Evolutionary conservation across 441 rosid genomes (phyloP), one percentile per base, ranked within the genome.

Genomic region (Arabidopsis lyrata): DNA sequence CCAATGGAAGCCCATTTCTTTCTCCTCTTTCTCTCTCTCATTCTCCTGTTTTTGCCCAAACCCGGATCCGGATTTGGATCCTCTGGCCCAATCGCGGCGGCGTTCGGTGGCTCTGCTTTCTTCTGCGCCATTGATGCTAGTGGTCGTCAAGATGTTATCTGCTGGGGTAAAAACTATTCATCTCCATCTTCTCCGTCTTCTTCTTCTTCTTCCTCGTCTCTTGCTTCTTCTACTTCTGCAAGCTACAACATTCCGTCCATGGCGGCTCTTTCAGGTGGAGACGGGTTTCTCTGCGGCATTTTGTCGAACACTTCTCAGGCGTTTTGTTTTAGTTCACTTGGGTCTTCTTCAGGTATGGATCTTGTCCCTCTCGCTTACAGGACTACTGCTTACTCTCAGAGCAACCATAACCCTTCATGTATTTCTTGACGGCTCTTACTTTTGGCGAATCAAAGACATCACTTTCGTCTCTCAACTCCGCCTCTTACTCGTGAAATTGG

Each of bases 91-190:
- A 85, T 91, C 67, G 84, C 96, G 3, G 93, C 97, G 2, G 85
- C 96, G 0, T 93, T 90, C 36, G 97, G 97, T 12, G 76, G 49
- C 34, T 66, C 76, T 77, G 80, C 72, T 71, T 89, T 93, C 86
- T 93, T 90, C 77, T 93, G 98, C 70, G 95, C 98, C 83, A 92
- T 92, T 63, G 95, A 90, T 64, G 98, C 98, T 58, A 82, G 96
- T 59, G 97, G 98, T 52, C 86, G 84, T 44, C 98, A 93, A 76
- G 79, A 81, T 9, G 91, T 93, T 53, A 77, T 89, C 57, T 93
- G 95, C 81, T 93, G 98, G 97, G 85, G 85, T 3, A 89, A 80
- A 73, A 89, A 86, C 84, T 74, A 49, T 11, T 84, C 90, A 6
- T 80, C 86, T 22, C 58, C 77, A 5, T 59, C 83, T 5, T 59